Base-by-base conservation (phyloP, 768 basidiomycete species). In the Russula compacta region DNA sequence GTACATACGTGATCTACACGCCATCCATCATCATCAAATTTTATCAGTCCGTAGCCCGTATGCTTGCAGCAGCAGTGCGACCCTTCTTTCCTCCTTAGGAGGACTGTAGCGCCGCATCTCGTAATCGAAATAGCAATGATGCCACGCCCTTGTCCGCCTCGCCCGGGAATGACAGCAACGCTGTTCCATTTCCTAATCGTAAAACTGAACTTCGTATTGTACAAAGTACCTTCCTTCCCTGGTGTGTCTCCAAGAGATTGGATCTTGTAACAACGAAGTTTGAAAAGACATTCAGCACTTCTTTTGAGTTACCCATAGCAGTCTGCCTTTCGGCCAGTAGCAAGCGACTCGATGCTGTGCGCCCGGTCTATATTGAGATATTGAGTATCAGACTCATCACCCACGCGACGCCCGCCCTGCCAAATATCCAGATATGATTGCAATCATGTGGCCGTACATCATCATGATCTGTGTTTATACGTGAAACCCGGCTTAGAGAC, bases 11-110 rank as follows among this genome's bases (percentile, higher is more conserved):
- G 46, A 58, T 63, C 57, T 43, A 46, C 51, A 42, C 35, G 46
- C 47, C 61, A 29, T 29, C 47, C 61, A 29, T 29, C 24, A 58
- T 53, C 61, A 58, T 58, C 46, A 53, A 53, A 42, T 24, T n/a
- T 60, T 53, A 32, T n/a, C n/a, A 29, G 14, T 19, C 14, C 15
- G 19, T 24, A 44, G 15, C 10, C 35, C 17, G 44, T 21, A 35
- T 17, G 55, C 19, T 17, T 29, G 24, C 3, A 2, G 44, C 36
- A 24, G 33, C 3, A 14, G 6, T 12, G 0, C 8, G 40, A 52
- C 35, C 15, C 35, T 14, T 10, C 40, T 14, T 48, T 40, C 12
- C 40, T 33, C 24, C 14, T 47, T 48, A 29, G n/a, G 11, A 32
- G 9, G 6, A 2, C 17, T 1, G 3, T 21, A 8, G 33, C 35